These are phyloP conservation scores for Psilocybe azurescens DNA, from an alignment of 768 basidiomycete genomes.

Conservation along the genomic window DNA sequence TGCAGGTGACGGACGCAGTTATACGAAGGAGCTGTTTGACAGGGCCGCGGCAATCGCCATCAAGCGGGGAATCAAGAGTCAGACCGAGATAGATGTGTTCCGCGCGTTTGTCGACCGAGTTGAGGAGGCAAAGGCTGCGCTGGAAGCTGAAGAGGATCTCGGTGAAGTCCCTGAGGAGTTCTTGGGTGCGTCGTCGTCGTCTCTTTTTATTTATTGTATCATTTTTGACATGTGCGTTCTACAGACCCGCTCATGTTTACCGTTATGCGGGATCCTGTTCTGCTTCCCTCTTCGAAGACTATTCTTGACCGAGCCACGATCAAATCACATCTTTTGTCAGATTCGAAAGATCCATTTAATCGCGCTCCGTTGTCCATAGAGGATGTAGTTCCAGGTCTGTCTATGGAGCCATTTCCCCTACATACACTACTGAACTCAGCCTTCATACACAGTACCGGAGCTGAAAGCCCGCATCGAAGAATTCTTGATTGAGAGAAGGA, in stretches of 20 bases:
- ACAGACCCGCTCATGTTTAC: constrained; percentile 90
- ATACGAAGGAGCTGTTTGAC: constrained; percentile 83
- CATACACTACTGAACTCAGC: neutral
- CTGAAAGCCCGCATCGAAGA: constrained; percentile 77
- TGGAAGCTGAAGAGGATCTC: constrained; percentile 90
- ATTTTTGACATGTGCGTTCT: constrained; percentile 12
- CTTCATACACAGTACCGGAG: constrained; percentile 56
- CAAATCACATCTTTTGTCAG: constrained; percentile 92
- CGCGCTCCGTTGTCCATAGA: constrained; percentile 80
- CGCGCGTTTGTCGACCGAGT: constrained; percentile 77
- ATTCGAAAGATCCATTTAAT: constrained; percentile 95
- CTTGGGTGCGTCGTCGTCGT: constrained; percentile 60
- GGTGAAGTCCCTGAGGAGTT: constrained; percentile 97
- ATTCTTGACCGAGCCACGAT: constrained; percentile 91
- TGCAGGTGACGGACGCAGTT: constrained; percentile 94
- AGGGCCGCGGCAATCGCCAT: constrained; percentile 71
- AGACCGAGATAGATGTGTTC: constrained; percentile 75
- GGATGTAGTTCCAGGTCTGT: constrained; percentile 78
- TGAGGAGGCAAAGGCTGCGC: constrained; percentile 77
- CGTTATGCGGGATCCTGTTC: constrained; percentile 95
- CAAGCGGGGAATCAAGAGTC: constrained; percentile 70
- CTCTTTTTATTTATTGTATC: constrained; percentile 4
- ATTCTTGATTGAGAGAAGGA: constrained; percentile 66
- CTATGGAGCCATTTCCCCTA: neutral
- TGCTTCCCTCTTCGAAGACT: constrained; percentile 79